Conservation (phyloP, 208 protist species). For the Trypanosoma boissoni region DNA sequence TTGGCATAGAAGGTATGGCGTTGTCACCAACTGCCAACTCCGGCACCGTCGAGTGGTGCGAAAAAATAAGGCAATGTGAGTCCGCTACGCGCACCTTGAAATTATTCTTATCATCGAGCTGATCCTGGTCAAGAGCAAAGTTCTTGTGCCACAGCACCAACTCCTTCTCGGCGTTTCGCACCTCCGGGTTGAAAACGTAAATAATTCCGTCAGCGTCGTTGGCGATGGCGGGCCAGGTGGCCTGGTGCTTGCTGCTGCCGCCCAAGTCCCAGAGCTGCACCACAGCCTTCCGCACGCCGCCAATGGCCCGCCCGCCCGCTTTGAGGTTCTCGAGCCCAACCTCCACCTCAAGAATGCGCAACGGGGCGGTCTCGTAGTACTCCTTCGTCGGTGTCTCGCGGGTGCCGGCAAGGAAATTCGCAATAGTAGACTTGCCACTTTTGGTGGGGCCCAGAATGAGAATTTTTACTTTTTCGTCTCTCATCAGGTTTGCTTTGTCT, state of each 20-base stretch:
- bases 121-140: slow-evolving; percentile 70
- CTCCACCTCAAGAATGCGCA: slow-evolving; percentile 91
- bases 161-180: slow-evolving; percentile 75
- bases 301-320: slow-evolving; percentile 28
- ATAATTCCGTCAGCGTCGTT: slow-evolving; percentile 78
- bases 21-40: slow-evolving; percentile 26
- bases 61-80: slow-evolving; percentile 71
- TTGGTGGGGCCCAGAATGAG: slow-evolving; percentile 77
- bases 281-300: slow-evolving; percentile 40
- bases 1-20: slow-evolving; percentile 56
- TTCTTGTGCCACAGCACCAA: slow-evolving; percentile 90
- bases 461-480: slow-evolving; percentile 77
- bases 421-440: slow-evolving; percentile 82
- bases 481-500: slow-evolving; percentile 32
- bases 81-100: slow-evolving; percentile 50
- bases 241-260: slow-evolving; percentile 80
- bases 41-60: slow-evolving; percentile 71
- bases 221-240: slow-evolving; percentile 83
- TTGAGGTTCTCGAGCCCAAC: slow-evolving; percentile 59
- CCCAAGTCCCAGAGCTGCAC: slow-evolving; percentile 90
- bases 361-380: slow-evolving; percentile 82
- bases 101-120: slow-evolving; percentile 70
- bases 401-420: slow-evolving; percentile 76
- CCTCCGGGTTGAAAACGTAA: slow-evolving; percentile 84
- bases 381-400: slow-evolving; percentile 74